A percentile compares a stretch with the other conserved stretches of the same genome.
Evolutionary conservation across 2,329 filamentous ascomycete genomes (phyloP).

Genomic region (Mycosphaerella sp.): DNA sequence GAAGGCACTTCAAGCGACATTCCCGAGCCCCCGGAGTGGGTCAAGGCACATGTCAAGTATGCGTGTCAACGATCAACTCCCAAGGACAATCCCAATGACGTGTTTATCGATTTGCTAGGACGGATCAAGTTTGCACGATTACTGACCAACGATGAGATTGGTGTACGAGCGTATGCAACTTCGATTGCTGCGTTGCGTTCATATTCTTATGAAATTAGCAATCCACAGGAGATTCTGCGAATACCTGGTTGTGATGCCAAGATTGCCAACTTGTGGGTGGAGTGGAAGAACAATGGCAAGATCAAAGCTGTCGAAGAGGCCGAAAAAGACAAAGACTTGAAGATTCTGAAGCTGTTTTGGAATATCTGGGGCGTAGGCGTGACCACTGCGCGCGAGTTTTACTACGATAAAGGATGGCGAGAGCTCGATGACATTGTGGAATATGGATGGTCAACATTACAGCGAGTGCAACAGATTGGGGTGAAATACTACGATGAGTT

Average conservation of each 20-base stretch:
- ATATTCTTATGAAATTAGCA: conserved; percentile 59
- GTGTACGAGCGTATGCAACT: conserved; percentile 78
- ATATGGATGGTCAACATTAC: conserved; percentile 67
- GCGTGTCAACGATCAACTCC: conserved; percentile 76
- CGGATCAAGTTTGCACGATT: conserved; percentile 66
- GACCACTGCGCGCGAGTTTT: conserved; percentile 74
- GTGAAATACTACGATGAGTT: conserved; percentile 93
- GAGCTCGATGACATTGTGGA: conserved; percentile 83
- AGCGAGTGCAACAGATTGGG: conserved; percentile 82
- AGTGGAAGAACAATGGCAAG: conserved; percentile 57
- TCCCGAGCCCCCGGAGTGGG: conserved; percentile 65
- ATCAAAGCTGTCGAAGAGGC: conserved; percentile 60
- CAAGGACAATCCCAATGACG: conserved; percentile 61
- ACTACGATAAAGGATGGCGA: conserved; percentile 66
- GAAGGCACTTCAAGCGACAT: conserved; percentile 43
- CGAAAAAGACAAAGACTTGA: conserved; percentile 57
- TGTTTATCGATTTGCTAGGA: conserved; percentile 67
- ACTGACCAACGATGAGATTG: conserved; percentile 68
- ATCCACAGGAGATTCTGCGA: conserved; percentile 37
- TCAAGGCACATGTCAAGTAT: conserved; percentile 57
- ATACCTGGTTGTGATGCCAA: conserved; percentile 79
- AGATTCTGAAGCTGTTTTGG: conserved; percentile 64
- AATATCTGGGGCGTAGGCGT: conserved; percentile 90
- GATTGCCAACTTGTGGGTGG: conserved; percentile 67
- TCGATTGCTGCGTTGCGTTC: conserved; percentile 77